Percentiles rank a stretch among this genome's conserved stretches.
Conservation (phyloP, 2,329 filamentous ascomycete genomes). For the Monosporascus sp. region DNA sequence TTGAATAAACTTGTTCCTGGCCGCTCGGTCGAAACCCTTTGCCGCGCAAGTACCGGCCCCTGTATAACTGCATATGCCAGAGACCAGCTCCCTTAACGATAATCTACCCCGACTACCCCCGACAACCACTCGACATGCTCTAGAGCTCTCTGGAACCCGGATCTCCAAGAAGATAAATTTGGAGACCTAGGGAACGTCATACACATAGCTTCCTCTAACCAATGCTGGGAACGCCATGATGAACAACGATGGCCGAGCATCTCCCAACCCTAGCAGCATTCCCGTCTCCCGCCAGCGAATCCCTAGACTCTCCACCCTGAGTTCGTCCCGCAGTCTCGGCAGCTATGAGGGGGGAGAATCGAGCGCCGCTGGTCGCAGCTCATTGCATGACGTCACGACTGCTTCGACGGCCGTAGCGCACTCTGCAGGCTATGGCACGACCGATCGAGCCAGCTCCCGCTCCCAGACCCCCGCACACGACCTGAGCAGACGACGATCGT, state of each 20-base stretch:
- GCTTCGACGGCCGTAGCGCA: conserved; percentile 12
- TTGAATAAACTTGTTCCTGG: too few relatives aligned
- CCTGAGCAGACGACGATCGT: conserved; percentile 24
- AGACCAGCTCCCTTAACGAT: too few relatives aligned
- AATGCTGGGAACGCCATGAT: conserved; percentile 23
- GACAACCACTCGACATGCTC: too few relatives aligned
- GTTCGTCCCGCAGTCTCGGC: conserved; percentile 25
- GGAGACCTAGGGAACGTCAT: too few relatives aligned
- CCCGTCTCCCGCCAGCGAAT: conserved; percentile 11
- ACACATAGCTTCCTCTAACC: too few relatives aligned
- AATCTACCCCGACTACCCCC: too few relatives aligned
- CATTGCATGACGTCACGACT: conserved; percentile 14
- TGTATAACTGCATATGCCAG: too few relatives aligned
- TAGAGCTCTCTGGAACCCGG: too few relatives aligned
- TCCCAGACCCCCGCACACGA: conserved; percentile 10
- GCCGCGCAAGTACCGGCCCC: too few relatives aligned
- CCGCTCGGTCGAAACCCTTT: too few relatives aligned
- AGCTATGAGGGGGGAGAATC: conserved; percentile 42
- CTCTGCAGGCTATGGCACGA: conserved; percentile 8
- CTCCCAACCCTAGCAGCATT: conserved; percentile 14
- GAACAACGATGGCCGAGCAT: conserved; percentile 24
- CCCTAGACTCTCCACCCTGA: conserved; percentile 23
- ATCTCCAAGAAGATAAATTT: too few relatives aligned
- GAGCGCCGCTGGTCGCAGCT: conserved; percentile 30
- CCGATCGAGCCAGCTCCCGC: conserved; percentile 10